Evolutionary conservation across 805 yeast genomes (phyloP), one percentile per base, ranked within the genome.

Genomic region (Nakazawaea pomicola): DNA sequence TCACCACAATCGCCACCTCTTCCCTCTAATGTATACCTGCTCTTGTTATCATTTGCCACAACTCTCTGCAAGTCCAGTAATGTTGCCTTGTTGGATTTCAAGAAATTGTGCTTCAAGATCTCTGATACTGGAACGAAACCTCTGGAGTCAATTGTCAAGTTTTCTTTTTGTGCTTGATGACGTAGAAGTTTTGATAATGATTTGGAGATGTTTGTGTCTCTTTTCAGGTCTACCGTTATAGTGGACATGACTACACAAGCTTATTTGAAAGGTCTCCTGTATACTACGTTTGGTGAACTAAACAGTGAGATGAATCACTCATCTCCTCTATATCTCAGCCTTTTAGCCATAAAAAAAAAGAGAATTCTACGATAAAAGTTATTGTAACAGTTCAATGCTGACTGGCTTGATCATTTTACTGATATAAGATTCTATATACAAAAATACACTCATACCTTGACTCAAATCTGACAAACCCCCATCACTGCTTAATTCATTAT

Each of bases 131-230:
- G 53, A 3, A 86, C 72, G 60, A 72, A 89, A 0, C 99, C 99
- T 20, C 74, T 62, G 0, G 55, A 44, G 52, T 83, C 85, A 2
- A 93, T 84, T 2, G 63, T 48, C 11, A 93, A 59, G 0, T 73
- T 70, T 50, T 87, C 93, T 38, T 77, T 72, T 12, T 61, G 55
- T 0, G 98, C 98, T 4, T 84, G 87, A 55, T 91, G 99, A n/a
- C 99, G 68, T 1, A 91, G 71, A 2, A 93, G 64, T 50, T 83
- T 80, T 5, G 95, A 74, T 23, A 93, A 64, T 0, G 85, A 67
- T 49, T 85, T 85, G 6, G 96, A 87, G 14, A 89, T 78, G 29
- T 60, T 63, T 6, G 69, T 54, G 44, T 74, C 78, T 52, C 85
- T 57, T 32, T 62, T 63, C 3, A 24, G 28, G 16, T 35, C 44